Base-by-base conservation (phyloP, 2,329 filamentous ascomycete genomes). In the Sclerotinia borealis region DNA sequence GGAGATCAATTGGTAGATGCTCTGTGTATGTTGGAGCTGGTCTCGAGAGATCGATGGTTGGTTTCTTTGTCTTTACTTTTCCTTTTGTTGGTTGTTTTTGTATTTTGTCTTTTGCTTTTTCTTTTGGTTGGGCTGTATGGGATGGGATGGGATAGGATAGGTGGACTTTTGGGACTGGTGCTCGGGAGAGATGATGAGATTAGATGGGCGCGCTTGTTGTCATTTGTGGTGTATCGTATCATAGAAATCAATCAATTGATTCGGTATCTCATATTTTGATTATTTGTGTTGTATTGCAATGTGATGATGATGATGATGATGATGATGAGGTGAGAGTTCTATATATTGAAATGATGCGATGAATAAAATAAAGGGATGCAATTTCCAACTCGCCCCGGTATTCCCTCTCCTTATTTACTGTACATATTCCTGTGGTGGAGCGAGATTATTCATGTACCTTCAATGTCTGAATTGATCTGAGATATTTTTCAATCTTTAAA, bases 51-150 rank as follows among this genome's bases (percentile, higher is more conserved):
- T 50, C 48, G 48, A 36, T 29, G 34, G 49, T 51, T 51, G 49
- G 34, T 51, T 51, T 51, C 49, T 51, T 51, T 51, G 49, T 51
- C 49, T 51, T 51, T 22, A 36, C 3, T 51, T 51, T 51, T 51
- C 29, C 49, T 51, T 51, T 22, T 36, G 19, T 51, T 51, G 3
- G 29, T 36, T 5, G 3, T 22, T 22, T 5, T 51, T 25, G 11
- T 22, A 22, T 51, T n/a, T n/a, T 50, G 48, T 49, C 27, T 50
- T 50, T 50, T 50, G 48, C 17, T 49, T 2, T 49, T 31, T 4
- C 29, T 2, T 49, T 31, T 4, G 9, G 17, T 31, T 5, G 4
- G 27, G 8, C 9, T 49, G 17, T 31, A 11, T 31, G 48, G 39
- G 39, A 41, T 19, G 39, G 17, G 39, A 41, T 41, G 2, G 39